Evolutionary conservation across 768 basidiomycete genomes (phyloP), one percentile per base, ranked within the genome.

Genomic region (Pisolithus albus): DNA sequence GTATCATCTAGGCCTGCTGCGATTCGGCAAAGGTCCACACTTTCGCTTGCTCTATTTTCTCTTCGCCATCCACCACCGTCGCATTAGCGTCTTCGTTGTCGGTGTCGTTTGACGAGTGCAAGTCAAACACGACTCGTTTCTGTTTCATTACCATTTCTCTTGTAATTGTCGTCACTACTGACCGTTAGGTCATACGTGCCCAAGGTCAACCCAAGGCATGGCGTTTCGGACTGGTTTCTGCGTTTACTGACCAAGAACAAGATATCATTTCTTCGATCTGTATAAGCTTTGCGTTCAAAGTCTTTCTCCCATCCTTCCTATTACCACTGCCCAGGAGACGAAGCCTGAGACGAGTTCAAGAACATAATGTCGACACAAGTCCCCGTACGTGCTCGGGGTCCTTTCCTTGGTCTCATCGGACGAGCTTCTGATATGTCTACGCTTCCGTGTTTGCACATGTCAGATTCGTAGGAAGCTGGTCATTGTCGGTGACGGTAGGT

Each of bases 381-480:
- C 60, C 76, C 83, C 52, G 83, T 84, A 64, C 56, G 83, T 76
- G 42, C 39, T 55, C 36, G 46, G 23, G 51, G 50, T 34, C 10
- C 19, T 24, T 57, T 24, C 37, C 21, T 40, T 40, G 9, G 34
- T 47, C 40, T 42, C 21, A 23, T 44, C 40, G 3, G 40, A 18
- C 40, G 18, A 21, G 7, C 5, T 21, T 18, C 8, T 21, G 40
- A 8, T 41, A 8, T 21, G 40, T 41, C 51, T 28, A n/a, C 36
- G 40, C 55, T 43, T 39, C 37, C 40, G 23, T 56, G 43, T 43
- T 50, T 32, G 39, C 39, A 19, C 39, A 24, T 36, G 47, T 34
- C 47, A 95, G 92, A 89, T 97, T 69, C 84, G 92, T 61, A 80
- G 93, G 63, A 97, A 97, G 74, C 77, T 97, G 52, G 93, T 95